Conservation (phyloP, 2,329 filamentous ascomycete genomes). For the Conoideocrella luteorostrata region DNA sequence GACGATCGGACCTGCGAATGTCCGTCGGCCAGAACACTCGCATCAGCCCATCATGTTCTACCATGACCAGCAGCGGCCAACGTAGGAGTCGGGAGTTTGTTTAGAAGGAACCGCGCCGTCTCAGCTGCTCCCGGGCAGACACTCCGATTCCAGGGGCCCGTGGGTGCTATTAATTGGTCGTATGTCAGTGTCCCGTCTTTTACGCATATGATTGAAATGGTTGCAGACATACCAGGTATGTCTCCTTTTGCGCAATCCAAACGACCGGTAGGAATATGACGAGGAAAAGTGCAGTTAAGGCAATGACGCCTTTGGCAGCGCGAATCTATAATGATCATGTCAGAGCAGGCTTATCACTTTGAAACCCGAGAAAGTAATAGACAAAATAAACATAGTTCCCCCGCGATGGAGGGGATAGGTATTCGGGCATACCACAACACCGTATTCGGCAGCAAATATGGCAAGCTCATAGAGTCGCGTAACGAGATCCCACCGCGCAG, state of each 20-base stretch:
- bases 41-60: slow-evolving; percentile 81
- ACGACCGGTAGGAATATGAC: slow-evolving; percentile 78
- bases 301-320: slow-evolving; percentile 75
- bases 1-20: slow-evolving; percentile 61
- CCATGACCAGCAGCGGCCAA: slow-evolving; percentile 46
- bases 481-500: slow-evolving; percentile 96
- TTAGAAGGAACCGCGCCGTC: slow-evolving; percentile 91
- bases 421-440: slow-evolving; percentile 80
- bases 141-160: slow-evolving; percentile 71
- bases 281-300: slow-evolving; percentile 80
- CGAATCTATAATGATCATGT: slow-evolving; percentile 62
- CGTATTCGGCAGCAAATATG: slow-evolving; percentile 97
- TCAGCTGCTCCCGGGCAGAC: slow-evolving; percentile 90
- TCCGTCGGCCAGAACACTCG: slow-evolving; percentile 98
- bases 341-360: too few species aligned
- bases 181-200: not conserved
- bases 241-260: slow-evolving; percentile 74
- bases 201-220: not conserved
- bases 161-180: slow-evolving; percentile 58
- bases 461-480: slow-evolving; percentile 94
- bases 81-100: slow-evolving; percentile 15
- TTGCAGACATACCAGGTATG: slow-evolving; percentile 58
- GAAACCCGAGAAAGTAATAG: too few species aligned
- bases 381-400: too few species aligned
- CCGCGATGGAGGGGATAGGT: too few species aligned